Percentiles rank a stretch among this genome's conserved stretches.
Evolutionary conservation across 495 filamentous ascomycete genomes (phyloP).

Genomic region (Aspergillus kassunensis): DNA sequence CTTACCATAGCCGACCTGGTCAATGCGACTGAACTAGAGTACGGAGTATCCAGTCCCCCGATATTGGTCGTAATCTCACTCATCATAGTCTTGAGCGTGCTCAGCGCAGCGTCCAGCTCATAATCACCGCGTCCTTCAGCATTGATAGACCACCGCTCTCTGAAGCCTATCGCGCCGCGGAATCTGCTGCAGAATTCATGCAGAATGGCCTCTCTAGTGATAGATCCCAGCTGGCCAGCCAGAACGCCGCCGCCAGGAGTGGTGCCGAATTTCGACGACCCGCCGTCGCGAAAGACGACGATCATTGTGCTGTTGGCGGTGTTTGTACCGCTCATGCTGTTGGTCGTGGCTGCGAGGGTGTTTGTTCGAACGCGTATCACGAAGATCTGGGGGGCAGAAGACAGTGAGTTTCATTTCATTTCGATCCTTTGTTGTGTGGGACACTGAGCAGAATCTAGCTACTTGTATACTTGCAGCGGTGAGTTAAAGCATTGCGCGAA

Average conservation of each 20-base stretch:
- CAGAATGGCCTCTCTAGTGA: not conserved
- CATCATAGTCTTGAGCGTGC: not conserved
- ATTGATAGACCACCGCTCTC: not conserved
- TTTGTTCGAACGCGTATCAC: not conserved
- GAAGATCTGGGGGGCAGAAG: constrained; percentile 1
- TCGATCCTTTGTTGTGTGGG: not conserved
- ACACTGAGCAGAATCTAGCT: not conserved
- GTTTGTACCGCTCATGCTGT: not conserved
- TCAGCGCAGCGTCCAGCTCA: not conserved
- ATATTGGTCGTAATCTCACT: not conserved
- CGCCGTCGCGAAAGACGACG: not conserved
- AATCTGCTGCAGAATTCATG: not conserved
- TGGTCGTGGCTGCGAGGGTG: not conserved
- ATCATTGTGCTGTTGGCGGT: not conserved
- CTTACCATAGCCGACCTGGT: not conserved
- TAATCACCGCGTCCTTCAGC: not conserved
- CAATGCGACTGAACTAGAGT: too few species aligned
- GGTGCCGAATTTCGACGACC: constrained; percentile 1
- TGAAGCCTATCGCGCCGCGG: not conserved
- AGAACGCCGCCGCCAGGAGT: not conserved
- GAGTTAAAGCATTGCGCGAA: not conserved
- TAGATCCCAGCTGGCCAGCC: constrained; percentile 3
- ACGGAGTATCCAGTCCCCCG: too few species aligned
- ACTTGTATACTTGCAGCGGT: constrained; percentile 5
- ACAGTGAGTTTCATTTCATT: constrained; percentile 1